Conservation (phyloP, 805 yeast species). For the Candida ficus region DNA sequence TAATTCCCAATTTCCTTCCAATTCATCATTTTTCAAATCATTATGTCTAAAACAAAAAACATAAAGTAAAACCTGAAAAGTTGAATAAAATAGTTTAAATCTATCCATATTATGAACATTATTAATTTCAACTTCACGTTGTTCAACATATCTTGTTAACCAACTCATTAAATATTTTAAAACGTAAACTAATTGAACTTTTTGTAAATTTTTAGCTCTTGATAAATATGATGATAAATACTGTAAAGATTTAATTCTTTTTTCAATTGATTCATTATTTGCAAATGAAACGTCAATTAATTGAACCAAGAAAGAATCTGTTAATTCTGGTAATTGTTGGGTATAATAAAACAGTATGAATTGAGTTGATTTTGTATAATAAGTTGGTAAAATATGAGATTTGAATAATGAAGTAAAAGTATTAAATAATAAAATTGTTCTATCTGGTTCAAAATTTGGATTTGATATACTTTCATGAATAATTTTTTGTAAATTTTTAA, state of each 20-base stretch:
- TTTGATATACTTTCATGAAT: constrained; percentile 32
- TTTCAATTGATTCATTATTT: constrained; percentile 61
- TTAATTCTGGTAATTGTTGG: constrained; percentile 74
- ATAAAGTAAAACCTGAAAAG: constrained; percentile 84
- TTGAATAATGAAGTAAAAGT: constrained; percentile 73
- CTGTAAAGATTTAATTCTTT: constrained; percentile 84
- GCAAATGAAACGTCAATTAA: constrained; percentile 80
- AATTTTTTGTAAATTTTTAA: constrained; percentile 39
- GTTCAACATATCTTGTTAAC: constrained; percentile 75
- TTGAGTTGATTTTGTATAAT: constrained; percentile 84
- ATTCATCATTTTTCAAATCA: constrained; percentile 37
- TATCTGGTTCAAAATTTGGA: constrained; percentile 50
- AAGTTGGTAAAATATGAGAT: constrained; percentile 84
- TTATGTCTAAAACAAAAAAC: constrained; percentile 86
- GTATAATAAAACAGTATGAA: constrained; percentile 76
- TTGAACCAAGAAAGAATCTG: constrained; percentile 79
- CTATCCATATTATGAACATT: constrained; percentile 78
- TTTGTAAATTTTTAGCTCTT: constrained; percentile 68
- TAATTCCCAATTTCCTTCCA: constrained; percentile 60
- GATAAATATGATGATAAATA: constrained; percentile 88
- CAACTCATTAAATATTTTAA: constrained; percentile 79
- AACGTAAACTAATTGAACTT: constrained; percentile 73
- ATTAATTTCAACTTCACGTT: constrained; percentile 78
- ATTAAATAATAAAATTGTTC: constrained; percentile 64
- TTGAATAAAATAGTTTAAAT: constrained; percentile 83